Evolutionary conservation across 176 grass and related monocot genomes (phyloP).

Genomic region (Pharus latifolius): DNA sequence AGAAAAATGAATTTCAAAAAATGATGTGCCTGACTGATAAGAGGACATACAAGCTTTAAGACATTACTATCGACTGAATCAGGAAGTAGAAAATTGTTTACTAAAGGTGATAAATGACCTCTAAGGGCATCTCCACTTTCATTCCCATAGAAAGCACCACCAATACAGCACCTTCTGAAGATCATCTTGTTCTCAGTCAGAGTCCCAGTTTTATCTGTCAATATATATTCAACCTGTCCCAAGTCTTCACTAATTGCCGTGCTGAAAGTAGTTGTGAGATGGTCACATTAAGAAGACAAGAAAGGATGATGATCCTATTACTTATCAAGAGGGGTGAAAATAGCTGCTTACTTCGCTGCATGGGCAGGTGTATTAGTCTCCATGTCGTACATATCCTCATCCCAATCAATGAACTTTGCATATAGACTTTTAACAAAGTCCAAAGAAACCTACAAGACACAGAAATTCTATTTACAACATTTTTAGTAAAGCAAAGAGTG

Average conservation of each 20-base stretch:
- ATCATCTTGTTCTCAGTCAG: conserved; percentile 97
- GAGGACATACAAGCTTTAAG: not conserved
- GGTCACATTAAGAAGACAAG: conserved; percentile 8
- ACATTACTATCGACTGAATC: conserved; percentile 5
- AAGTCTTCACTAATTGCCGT: conserved; percentile 99
- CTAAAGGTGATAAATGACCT: conserved; percentile 34
- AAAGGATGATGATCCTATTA: not conserved
- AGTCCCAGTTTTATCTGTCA: conserved; percentile 97
- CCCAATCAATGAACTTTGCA: conserved; percentile 99
- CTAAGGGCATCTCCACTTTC: conserved; percentile 92
- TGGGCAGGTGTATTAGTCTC: conserved; percentile 85
- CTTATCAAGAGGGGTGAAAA: not conserved
- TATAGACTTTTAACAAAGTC: conserved; percentile 94
- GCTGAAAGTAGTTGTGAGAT: conserved; percentile 52
- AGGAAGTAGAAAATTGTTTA: conserved; percentile 17
- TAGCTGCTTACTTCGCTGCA: conserved; percentile 67
- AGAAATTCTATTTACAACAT: not conserved
- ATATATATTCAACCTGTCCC: conserved; percentile 97
- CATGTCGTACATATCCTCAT: conserved; percentile 90
- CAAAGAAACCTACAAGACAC: conserved; percentile 73
- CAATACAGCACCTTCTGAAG: conserved; percentile 90
- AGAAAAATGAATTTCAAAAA: not conserved
- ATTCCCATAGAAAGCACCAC: conserved; percentile 62
- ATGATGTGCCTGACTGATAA: not conserved
- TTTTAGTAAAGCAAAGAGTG: not conserved